phyloP scores from a whole-genome alignment of 495 filamentous ascomycete species.

The Penicillium salamii region DNA sequence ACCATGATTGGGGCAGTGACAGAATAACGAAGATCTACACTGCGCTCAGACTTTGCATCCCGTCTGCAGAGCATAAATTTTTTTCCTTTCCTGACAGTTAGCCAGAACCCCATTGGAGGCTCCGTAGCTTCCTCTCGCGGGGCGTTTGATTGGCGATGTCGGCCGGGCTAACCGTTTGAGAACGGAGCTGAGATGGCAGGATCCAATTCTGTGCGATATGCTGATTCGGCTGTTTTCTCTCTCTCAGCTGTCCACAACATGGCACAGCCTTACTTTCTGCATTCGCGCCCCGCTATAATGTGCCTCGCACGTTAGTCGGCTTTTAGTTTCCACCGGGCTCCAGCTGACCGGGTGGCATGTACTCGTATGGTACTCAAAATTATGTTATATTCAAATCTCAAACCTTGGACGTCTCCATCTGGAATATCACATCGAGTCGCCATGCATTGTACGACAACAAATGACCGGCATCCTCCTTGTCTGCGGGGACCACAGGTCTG shows the following conservation, averaged over 20 bases:
- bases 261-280: not conserved
- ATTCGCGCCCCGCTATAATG: conserved; percentile 44
- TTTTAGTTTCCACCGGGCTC: not conserved
- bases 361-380: too few relatives aligned
- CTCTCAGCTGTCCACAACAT: conserved; percentile 2
- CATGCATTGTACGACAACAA: not conserved
- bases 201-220: not conserved
- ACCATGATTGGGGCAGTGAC: conserved; percentile 3
- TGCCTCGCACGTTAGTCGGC: conserved; percentile 36
- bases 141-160: conserved; percentile 14
- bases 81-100: not conserved
- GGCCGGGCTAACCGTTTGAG: conserved; percentile 10
- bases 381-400: too few relatives aligned
- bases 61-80: not conserved
- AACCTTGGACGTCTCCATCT: not conserved
- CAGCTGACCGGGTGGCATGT: not conserved
- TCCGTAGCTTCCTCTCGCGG: not conserved
- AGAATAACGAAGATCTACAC: conserved; percentile 2
- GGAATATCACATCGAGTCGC: not conserved
- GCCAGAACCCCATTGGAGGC: not conserved
- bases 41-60: conserved; percentile 1
- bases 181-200: conserved; percentile 9
- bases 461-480: not conserved
- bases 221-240: not conserved
- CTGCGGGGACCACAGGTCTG: too few relatives aligned